phyloP scores from a whole-genome alignment of 2,329 filamentous ascomycete species.

The Penicillium janthinellum region DNA sequence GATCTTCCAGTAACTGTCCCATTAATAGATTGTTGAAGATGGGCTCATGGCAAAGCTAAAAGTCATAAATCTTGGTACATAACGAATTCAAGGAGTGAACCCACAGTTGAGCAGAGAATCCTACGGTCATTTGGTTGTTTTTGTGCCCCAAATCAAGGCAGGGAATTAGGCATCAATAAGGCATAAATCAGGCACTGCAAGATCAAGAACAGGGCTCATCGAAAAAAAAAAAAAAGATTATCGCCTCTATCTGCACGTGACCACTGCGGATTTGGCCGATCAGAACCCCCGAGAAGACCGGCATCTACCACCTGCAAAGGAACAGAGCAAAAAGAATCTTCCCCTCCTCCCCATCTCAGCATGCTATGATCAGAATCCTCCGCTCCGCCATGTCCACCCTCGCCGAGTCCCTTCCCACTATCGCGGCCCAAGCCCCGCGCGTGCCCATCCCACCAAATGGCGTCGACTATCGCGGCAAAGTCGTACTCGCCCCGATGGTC shows the following conservation, averaged over 20 bases:
- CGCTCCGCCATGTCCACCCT: slow-evolving; percentile 59
- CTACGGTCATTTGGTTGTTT: not conserved
- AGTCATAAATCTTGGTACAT: no score
- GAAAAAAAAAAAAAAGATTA: slow-evolving; percentile 15
- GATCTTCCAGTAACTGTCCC: no score
- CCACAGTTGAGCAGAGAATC: no score
- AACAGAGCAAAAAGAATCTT: not conserved
- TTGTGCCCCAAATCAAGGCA: not conserved
- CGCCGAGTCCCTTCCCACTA: slow-evolving; percentile 30
- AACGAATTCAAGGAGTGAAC: no score
- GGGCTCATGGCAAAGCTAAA: no score
- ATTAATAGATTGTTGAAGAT: no score
- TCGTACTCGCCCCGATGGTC: slow-evolving; percentile 97
- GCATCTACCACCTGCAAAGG: not conserved
- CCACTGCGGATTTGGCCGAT: slow-evolving; percentile 10
- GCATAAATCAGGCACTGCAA: not conserved
- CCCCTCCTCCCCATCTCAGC: slow-evolving; percentile 14
- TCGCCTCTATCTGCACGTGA: slow-evolving; percentile 30
- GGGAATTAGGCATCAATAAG: not conserved
- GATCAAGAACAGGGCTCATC: not conserved
- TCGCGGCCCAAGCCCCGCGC: slow-evolving; percentile 53
- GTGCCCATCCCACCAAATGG: slow-evolving; percentile 85
- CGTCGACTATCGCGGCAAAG: slow-evolving; percentile 89
- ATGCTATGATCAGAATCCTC: slow-evolving; percentile 47
- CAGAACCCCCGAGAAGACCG: slow-evolving; percentile 11